A percentile compares a stretch with the other conserved stretches of the same genome.
phyloP scores from a whole-genome alignment of 2,329 filamentous ascomycete species.

The Phyllosticta ampelicida region DNA sequence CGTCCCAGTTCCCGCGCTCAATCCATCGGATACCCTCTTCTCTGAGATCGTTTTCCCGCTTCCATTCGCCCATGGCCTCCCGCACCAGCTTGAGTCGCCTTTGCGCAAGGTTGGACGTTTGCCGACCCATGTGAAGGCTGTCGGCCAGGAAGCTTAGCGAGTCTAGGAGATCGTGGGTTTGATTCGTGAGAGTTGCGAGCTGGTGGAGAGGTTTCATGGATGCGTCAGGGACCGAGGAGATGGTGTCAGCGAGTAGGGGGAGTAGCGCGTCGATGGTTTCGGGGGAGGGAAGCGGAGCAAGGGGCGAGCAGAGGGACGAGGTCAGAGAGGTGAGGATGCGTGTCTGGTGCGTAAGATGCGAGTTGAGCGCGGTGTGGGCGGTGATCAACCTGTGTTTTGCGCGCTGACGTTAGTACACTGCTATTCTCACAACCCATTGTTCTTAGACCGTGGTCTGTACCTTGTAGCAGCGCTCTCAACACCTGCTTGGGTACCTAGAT shows the following conservation, averaged over 20 bases:
- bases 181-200: slow-evolving; percentile 54
- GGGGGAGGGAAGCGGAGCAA: slow-evolving; percentile 50
- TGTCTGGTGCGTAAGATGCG: slow-evolving; percentile 64
- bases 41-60: slow-evolving; percentile 67
- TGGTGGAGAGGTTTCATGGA: slow-evolving; percentile 55
- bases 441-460: slow-evolving; percentile 32
- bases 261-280: slow-evolving; percentile 59
- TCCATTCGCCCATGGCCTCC: slow-evolving; percentile 77
- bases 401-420: neutral
- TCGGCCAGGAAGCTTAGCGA: slow-evolving; percentile 81
- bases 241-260: slow-evolving; percentile 54
- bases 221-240: slow-evolving; percentile 55
- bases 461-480: slow-evolving; percentile 63
- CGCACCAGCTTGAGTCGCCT: slow-evolving; percentile 70
- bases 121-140: slow-evolving; percentile 85
- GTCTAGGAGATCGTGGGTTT: slow-evolving; percentile 60
- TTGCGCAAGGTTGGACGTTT: slow-evolving; percentile 72
- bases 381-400: slow-evolving; percentile 53
- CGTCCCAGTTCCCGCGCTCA: slow-evolving; percentile 71
- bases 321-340: slow-evolving; percentile 64
- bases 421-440: neutral
- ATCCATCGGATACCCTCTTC: slow-evolving; percentile 80
- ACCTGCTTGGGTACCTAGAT: slow-evolving; percentile 61
- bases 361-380: slow-evolving; percentile 62
- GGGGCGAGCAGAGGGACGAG: slow-evolving; percentile 60